Base-by-base conservation (phyloP, 306 rosid genomes). In the Mimosa bimucronata region DNA sequence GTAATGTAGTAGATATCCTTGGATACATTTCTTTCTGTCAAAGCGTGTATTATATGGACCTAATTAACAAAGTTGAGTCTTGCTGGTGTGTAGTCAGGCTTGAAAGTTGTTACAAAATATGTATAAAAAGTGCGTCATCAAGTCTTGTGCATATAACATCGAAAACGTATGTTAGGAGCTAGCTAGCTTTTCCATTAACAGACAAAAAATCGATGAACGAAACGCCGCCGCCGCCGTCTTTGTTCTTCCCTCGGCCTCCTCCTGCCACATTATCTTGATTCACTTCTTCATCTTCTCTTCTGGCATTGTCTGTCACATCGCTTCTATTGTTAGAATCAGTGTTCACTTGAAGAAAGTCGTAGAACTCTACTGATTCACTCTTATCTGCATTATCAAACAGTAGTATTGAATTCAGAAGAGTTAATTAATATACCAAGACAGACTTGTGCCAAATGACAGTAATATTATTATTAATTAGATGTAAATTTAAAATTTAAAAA, bases 321-420 rank as follows among this genome's bases (percentile, higher is more conserved):
- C 98, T 94, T 80, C 87, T 87, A 55, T 87, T 87, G 42, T 88
- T 90, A 9, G 96, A 92, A 64, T 89, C 91, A 0, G 92, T 82
- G 52, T 93, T 93, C 57, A 94, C 86, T 79, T 85, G 92, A 50
- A 94, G 97, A 82, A 94, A 94, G 85, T 94, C 91, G 67, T 94
- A 94, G 78, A 94, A 91, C 89, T 91, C 92, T 15, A 87, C 41
- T 28, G 82, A 82, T 80, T 91, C 74, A 77, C 78, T 89, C 80
- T 65, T 91, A 11, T 88, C 97, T 92, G 90, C 90, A 87, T 46
- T 62, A 52, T 3, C 14, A 30, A 76, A 60, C 13, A 66, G 16
- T 30, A 45, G 5, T 34, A 34, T 2, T 3, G 5, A 34, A 6
- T 6, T 34, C 38, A 34, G 3, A 34, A 2, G 1, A 34, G 38